Evolutionary conservation across 2,329 filamentous ascomycete genomes (phyloP), one percentile per base, ranked within the genome.

Genomic region (Xylaria sp.): DNA sequence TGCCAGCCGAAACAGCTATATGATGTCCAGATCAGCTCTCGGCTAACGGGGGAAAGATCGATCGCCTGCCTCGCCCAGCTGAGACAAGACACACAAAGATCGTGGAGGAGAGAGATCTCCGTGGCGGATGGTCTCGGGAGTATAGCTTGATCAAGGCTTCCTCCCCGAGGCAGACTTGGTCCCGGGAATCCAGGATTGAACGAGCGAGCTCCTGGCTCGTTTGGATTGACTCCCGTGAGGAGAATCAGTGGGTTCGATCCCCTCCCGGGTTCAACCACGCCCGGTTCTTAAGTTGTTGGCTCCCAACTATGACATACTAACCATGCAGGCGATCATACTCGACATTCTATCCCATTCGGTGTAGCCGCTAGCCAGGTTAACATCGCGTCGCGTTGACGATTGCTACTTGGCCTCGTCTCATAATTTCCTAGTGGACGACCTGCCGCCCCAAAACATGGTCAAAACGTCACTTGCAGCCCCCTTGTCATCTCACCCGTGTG

Each of bases 391-490:
- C 35, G 50, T 33, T 31, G 25, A 12, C 31, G 9, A 46, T n/a
- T 51, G 42, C 33, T 28, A 31, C 47, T 46, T 33, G 55, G 38
- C 9, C 55, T 31, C 14, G 61, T 63, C 57, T 52, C 57, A 57
- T 33, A 40, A 56, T 63, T 52, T 45, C 17, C 12, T 35, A n/a
- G n/a, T n/a, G n/a, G n/a, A 56, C 40, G 42, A 40, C n/a, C 12
- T 49, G 17, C 25, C 33, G 37, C 43, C 38, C 23, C 56, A 50
- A 63, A 63, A 63, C 61, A 60, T 37, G 53, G 47, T 35, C 61
- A 49, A 63, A 63, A 63, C 61, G 51, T 56, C 61, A 23, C 21
- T n/a, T 19, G 25, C n/a, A 52, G 31, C 57, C 61, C 61, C 57
- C 60, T 31, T 17, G 31, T 56, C 25, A 57, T 52, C 14, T 40